phyloP scores from a whole-genome alignment of 2,329 filamentous ascomycete species.

The Plectosphaerella cucumerina region DNA sequence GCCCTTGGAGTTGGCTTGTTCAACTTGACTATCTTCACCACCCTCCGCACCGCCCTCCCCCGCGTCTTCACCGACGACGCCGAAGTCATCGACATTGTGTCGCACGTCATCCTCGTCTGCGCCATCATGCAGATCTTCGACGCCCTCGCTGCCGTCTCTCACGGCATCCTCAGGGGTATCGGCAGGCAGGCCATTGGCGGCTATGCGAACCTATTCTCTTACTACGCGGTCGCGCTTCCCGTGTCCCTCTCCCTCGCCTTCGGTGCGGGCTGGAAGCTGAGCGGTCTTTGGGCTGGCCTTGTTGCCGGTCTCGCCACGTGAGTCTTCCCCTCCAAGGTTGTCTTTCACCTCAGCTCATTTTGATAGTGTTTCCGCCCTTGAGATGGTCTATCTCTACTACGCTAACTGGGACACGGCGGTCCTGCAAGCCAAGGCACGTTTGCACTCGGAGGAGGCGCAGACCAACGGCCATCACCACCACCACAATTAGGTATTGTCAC shows the following conservation, averaged over 20 bases:
- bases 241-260: constrained; percentile 78
- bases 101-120: constrained; percentile 70
- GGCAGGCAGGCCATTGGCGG: constrained; percentile 87
- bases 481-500: not conserved
- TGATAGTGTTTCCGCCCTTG: constrained; percentile 46
- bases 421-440: constrained; percentile 47
- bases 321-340: too few species aligned
- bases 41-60: constrained; percentile 71
- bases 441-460: too few species aligned
- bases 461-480: too few species aligned
- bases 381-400: constrained; percentile 47
- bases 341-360: too few species aligned
- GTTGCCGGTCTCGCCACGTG: constrained; percentile 65
- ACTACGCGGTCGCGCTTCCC: constrained; percentile 83
- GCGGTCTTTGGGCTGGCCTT: constrained; percentile 78
- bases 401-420: constrained; percentile 52
- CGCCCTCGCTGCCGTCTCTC: constrained; percentile 71
- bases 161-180: constrained; percentile 80
- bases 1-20: constrained; percentile 70
- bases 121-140: constrained; percentile 91
- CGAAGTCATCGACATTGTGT: constrained; percentile 65
- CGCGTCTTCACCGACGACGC: constrained; percentile 70
- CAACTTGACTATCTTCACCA: constrained; percentile 68
- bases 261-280: constrained; percentile 69
- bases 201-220: constrained; percentile 80